phyloP scores from a whole-genome alignment of 129 eudicot genomes.

The Rutidosis leptorrhynchoides region DNA sequence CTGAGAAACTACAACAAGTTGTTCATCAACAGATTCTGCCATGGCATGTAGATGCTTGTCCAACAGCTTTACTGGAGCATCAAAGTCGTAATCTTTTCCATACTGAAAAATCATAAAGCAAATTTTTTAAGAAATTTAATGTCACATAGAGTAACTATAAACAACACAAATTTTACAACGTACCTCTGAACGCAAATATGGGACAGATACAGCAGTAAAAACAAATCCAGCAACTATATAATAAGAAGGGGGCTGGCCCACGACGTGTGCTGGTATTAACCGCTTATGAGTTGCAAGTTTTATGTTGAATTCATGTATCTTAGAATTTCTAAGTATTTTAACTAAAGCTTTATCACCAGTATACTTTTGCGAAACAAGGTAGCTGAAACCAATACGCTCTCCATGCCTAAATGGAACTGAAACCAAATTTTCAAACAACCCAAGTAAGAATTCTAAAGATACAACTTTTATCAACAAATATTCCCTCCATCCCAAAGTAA shows the following conservation, averaged over 20 bases:
- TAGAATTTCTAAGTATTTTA: conserved; percentile 49
- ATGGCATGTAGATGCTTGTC: conserved; percentile 56
- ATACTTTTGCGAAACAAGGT: conserved; percentile 59
- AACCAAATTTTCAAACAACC: conserved; percentile 16
- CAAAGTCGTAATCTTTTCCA: conserved; percentile 62
- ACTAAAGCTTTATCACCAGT: conserved; percentile 52
- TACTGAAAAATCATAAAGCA: conserved; percentile 36
- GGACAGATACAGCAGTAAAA: conserved; percentile 55
- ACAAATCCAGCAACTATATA: conserved; percentile 61
- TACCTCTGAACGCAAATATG: conserved; percentile 63
- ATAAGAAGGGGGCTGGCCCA: conserved; percentile 54
- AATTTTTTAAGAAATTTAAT: background rate
- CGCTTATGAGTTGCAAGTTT: conserved; percentile 55
- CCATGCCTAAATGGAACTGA: conserved; percentile 67
- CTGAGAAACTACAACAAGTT: conserved; percentile 57
- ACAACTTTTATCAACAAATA: background rate
- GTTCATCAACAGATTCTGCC: conserved; percentile 59
- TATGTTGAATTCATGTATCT: conserved; percentile 44
- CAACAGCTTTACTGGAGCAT: conserved; percentile 61
- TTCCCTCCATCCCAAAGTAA: too few relatives aligned
- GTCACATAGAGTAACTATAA: background rate
- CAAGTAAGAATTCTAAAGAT: conserved; percentile 4
- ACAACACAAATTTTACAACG: background rate
- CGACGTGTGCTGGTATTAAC: conserved; percentile 55
- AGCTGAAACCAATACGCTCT: conserved; percentile 64